phyloP scores from a whole-genome alignment of 805 yeast species.

The Millerago galiae region DNA sequence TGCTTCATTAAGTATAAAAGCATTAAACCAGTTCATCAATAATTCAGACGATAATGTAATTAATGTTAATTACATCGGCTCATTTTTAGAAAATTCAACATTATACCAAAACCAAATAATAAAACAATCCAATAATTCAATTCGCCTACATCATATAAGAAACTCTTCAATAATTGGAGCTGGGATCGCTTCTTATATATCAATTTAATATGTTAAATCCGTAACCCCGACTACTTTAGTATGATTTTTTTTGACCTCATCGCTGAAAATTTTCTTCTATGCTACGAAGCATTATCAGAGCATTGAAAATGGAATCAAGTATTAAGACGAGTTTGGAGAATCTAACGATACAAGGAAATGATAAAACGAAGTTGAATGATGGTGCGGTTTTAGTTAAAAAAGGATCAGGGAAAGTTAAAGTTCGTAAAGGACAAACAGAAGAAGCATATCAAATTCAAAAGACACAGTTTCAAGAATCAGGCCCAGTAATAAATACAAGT shows the following conservation, averaged over 20 bases:
- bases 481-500: constrained; percentile 50
- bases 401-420: constrained; percentile 39
- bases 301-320: neutral
- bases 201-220: neutral
- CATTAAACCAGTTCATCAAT: constrained; percentile 7
- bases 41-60: constrained; percentile 9
- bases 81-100: constrained; percentile 40
- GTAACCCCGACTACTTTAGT: neutral
- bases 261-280: neutral
- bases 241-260: neutral
- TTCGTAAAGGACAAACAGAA: constrained; percentile 65
- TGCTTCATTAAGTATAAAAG: constrained; percentile 8
- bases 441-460: constrained; percentile 54
- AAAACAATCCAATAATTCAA: constrained; percentile 23
- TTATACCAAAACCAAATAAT: constrained; percentile 25
- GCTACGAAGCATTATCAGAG: neutral
- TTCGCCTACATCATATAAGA: constrained; percentile 34
- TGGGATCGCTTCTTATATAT: constrained; percentile 39
- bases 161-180: constrained; percentile 48
- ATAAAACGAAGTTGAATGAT: constrained; percentile 18
- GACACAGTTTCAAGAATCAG: constrained; percentile 40
- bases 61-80: constrained; percentile 44
- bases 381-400: constrained; percentile 39
- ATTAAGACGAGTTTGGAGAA: neutral
- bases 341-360: constrained; percentile 8